Conservation (phyloP, 768 basidiomycete species). For the Trametes meyenii region DNA sequence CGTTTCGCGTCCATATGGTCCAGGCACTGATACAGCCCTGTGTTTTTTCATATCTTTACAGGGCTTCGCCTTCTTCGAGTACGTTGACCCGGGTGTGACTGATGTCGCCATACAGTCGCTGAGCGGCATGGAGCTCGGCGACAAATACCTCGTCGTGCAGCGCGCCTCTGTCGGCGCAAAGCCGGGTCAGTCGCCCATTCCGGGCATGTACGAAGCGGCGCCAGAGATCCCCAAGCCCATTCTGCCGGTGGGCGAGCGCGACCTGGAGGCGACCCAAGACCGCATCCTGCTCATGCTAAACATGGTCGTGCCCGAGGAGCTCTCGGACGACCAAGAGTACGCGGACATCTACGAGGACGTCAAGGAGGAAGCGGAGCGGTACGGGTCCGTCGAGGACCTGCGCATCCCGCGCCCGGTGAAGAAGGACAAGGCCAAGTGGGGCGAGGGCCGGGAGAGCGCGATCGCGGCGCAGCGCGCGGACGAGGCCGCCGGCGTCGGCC, state of each 20-base stretch:
- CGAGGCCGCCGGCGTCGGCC: conserved; percentile 90
- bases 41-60: conserved; percentile 35
- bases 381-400: conserved; percentile 81
- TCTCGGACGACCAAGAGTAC: conserved; percentile 89
- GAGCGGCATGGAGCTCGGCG: conserved; percentile 97
- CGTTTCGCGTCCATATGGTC: neutral
- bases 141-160: conserved; percentile 94
- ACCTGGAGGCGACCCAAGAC: conserved; percentile 51
- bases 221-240: conserved; percentile 86
- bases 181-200: conserved; percentile 64
- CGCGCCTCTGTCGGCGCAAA: conserved; percentile 94
- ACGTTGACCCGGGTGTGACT: conserved; percentile 84
- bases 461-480: conserved; percentile 74
- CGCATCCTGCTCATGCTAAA: conserved; percentile 96
- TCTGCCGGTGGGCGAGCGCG: conserved; percentile 78
- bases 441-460: conserved; percentile 60
- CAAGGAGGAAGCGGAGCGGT: conserved; percentile 84
- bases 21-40: conserved; percentile 10
- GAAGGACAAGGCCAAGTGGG: conserved; percentile 84
- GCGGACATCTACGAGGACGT: conserved; percentile 94
- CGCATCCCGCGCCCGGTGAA: conserved; percentile 88
- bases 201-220: conserved; percentile 73
- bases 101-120: conserved; percentile 96
- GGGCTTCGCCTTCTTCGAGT: conserved; percentile 99
- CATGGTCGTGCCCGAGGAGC: conserved; percentile 96